Conservation (phyloP, 345 rosid genomes). For the Mercurialis annua region DNA sequence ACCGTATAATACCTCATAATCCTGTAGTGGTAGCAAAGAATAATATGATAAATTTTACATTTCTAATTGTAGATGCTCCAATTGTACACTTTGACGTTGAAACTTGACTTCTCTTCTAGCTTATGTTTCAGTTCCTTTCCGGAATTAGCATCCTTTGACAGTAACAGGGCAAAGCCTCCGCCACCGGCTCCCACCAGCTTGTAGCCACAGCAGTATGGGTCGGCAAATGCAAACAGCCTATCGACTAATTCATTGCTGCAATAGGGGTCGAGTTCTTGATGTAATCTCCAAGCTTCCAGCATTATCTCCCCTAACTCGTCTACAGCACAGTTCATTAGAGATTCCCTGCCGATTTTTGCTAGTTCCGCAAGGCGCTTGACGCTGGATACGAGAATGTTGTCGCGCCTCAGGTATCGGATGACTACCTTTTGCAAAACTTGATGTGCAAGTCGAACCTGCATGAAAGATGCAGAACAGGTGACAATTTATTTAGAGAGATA, state of each 20-base stretch:
- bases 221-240: slow-evolving; percentile 54
- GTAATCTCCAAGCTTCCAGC: slow-evolving; percentile 92
- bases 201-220: slow-evolving; percentile 81
- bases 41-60: not conserved
- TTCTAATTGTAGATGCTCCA: slow-evolving; percentile 48
- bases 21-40: not conserved
- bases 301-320: slow-evolving; percentile 87
- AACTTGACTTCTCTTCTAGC: slow-evolving; percentile 46
- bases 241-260: slow-evolving; percentile 93
- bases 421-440: slow-evolving; percentile 92
- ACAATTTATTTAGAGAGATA: not conserved
- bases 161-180: slow-evolving; percentile 80
- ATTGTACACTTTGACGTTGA: slow-evolving; percentile 54
- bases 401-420: slow-evolving; percentile 71
- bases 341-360: slow-evolving; percentile 84
- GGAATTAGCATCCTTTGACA: slow-evolving; percentile 51
- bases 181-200: slow-evolving; percentile 99
- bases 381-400: slow-evolving; percentile 74
- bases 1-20: too few relatives aligned
- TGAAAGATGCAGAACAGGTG: not conserved
- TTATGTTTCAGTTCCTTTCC: slow-evolving; percentile 47
- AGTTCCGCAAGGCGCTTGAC: slow-evolving; percentile 81
- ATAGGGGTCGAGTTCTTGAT: slow-evolving; percentile 92
- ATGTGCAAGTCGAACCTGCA: slow-evolving; percentile 92
- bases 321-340: slow-evolving; percentile 74